Base-by-base conservation (phyloP, 2,329 filamentous ascomycete species). In the Elsinoe ampelina region DNA sequence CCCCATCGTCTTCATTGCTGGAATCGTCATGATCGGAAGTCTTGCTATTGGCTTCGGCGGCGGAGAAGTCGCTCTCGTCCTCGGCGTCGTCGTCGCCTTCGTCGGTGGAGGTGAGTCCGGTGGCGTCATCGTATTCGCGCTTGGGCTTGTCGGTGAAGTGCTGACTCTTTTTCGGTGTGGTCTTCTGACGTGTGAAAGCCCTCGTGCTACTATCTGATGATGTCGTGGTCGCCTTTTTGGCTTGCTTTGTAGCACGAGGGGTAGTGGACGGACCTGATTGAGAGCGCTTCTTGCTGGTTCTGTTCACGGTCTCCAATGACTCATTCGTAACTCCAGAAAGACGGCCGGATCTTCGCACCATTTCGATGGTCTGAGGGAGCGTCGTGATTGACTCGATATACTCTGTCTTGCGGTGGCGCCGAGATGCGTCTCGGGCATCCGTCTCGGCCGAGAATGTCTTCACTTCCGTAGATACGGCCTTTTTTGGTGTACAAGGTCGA, bases 141-240 rank as follows among this genome's bases (percentile, higher is more conserved):
- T 48, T 48, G 19, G 54, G 7, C n/a, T 22, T 45, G 20, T 19
- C 41, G 41, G 41, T 15, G 30, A 56, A 56, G 32, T 56, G 54
- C 32, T 42, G 38, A 12, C 54, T 55, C 19, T 42, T 43, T 20
- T n/a, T 55, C 5, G 52, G 36, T 15, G 38, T 56, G 2, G 39
- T 34, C 19, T 45, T 55, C 22, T 8, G 12, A 7, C 45, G 26
- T n/a, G 6, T 17, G 2, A 30, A 50, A 15, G n/a, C 26, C 2
- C 26, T 20, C 17, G 26, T 13, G 10, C 13, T 36, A 13, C 11
- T 36, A 15, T 17, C 12, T 19, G 26, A 12, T 2, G 52, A 41
- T 10, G 38, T 20, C 12, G 34, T 34, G 6, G 35, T 45, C 5
- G 20, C 10, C 38, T n/a, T 20, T n/a, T 48, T 47, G 20, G 22